Evolutionary conservation across 2,329 filamentous ascomycete genomes (phyloP).

Genomic region (Rhinocladiella mackenziei): DNA sequence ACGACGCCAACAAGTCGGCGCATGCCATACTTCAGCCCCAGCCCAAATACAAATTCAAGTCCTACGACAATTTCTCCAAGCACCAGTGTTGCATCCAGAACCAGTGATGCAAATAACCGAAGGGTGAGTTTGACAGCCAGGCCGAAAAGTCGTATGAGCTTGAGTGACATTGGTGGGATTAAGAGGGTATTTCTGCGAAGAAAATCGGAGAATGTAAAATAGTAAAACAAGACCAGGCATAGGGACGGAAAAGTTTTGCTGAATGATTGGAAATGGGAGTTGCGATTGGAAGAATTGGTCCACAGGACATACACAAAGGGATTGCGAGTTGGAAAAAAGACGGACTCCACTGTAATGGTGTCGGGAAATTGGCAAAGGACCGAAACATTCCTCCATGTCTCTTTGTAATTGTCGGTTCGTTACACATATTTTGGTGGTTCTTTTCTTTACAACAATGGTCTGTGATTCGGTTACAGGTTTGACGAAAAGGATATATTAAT

Average conservation of each 20-base stretch:
- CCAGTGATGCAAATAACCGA: constrained; percentile 8
- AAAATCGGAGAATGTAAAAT: constrained; percentile 18
- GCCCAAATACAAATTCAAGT: constrained; percentile 12
- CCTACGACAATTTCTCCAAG: constrained; percentile 16
- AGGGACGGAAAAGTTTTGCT: neutral
- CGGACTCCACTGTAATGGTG: too few relatives aligned
- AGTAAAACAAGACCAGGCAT: neutral
- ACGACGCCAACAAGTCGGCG: constrained; percentile 13
- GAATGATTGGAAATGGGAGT: neutral
- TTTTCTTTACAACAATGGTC: too few relatives aligned
- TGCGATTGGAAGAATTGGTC: neutral
- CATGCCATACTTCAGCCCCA: constrained; percentile 10
- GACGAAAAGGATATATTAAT: too few relatives aligned
- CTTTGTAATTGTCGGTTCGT: too few relatives aligned
- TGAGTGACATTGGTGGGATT: constrained; percentile 29
- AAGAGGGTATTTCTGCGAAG: constrained; percentile 29
- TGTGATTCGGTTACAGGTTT: too few relatives aligned
- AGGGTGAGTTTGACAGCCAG: constrained; percentile 8
- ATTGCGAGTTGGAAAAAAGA: too few relatives aligned
- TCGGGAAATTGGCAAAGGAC: too few relatives aligned
- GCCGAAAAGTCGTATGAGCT: constrained; percentile 23
- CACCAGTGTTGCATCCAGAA: constrained; percentile 12
- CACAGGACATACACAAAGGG: constrained; percentile 6
- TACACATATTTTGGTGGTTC: too few relatives aligned
- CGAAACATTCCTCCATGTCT: too few relatives aligned